phyloP scores from a whole-genome alignment of 2,329 filamentous ascomycete species.

The Pseudopyricularia cyperi region DNA sequence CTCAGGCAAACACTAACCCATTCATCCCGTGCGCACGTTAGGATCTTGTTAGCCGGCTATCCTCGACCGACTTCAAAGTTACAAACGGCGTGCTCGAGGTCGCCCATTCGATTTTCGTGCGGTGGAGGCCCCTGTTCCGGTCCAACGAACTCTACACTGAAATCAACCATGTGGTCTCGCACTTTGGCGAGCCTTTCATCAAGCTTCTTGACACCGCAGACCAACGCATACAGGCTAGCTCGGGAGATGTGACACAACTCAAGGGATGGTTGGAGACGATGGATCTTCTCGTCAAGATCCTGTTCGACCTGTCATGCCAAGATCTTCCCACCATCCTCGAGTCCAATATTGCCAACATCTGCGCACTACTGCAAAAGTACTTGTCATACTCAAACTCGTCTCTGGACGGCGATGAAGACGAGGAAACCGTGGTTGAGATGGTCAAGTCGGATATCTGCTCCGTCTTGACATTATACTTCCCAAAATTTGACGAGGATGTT shows the following conservation, averaged over 20 bases:
- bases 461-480: constrained; percentile 74
- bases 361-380: constrained; percentile 79
- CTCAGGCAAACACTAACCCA: background rate
- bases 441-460: constrained; percentile 93
- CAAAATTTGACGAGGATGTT: constrained; percentile 95
- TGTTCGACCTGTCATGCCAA: constrained; percentile 95
- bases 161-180: constrained; percentile 86
- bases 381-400: constrained; percentile 77
- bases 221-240: constrained; percentile 59
- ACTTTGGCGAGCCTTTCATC: constrained; percentile 76
- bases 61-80: constrained; percentile 64
- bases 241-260: constrained; percentile 60
- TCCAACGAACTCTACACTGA: constrained; percentile 89
- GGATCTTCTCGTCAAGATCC: constrained; percentile 78
- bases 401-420: constrained; percentile 80
- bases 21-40: constrained; percentile 17
- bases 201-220: constrained; percentile 66
- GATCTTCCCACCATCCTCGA: constrained; percentile 93
- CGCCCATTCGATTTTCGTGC: constrained; percentile 92
- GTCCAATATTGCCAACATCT: constrained; percentile 68
- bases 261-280: constrained; percentile 73
- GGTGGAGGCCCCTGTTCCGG: constrained; percentile 88
- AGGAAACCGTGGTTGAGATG: constrained; percentile 71
- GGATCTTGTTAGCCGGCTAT: constrained; percentile 82
- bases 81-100: constrained; percentile 95